Base-by-base conservation (phyloP, 257 asterid species). In the Lavandula angustifolia region DNA sequence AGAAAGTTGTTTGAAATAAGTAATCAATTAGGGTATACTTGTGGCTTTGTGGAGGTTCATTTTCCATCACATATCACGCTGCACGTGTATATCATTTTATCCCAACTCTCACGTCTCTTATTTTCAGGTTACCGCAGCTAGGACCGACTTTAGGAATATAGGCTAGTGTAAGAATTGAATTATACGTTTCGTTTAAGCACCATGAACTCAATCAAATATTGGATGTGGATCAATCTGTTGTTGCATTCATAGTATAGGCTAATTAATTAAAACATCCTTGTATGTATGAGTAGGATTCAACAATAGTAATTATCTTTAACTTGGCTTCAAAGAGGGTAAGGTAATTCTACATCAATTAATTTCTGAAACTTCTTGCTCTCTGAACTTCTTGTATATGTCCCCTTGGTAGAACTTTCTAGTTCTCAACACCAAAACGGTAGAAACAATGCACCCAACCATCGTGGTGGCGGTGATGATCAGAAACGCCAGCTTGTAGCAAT, bases 351-450 rank as follows among this genome's bases (percentile, higher is more conserved):
- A 2, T 7, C 9, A 40, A 40, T 7, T 40, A 2, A 40, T 40
- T 22, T 47, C 34, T 0, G 14, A 3, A 22, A 16, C 27, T 4
- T 43, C 53, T 37, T 84, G 69, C 57, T 76, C 82, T 44, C 82
- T 77, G 11, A 80, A 82, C 75, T 73, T 85, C 79, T 82, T 82
- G 42, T 85, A 85, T 43, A 85, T 85, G 51, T 85, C 92, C 37
- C 85, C 82, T 62, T 31, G 64, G 43, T 85, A 85, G 46, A 82
- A 85, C 69, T 78, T 77, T 5, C 82, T 78, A 3, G 89, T 85
- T 41, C 89, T 78, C 2, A 80, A 10, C 46, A 75, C 85, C 70
- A 85, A 48, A 2, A 78, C 14, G 0, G 70, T 34, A 0, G 88
- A 85, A 10, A 82, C 80, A 7, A 82, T 2, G 64, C 78, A 69